phyloP scores from a whole-genome alignment of 176 grass and related monocot genomes.

The Olyra latifolia region DNA sequence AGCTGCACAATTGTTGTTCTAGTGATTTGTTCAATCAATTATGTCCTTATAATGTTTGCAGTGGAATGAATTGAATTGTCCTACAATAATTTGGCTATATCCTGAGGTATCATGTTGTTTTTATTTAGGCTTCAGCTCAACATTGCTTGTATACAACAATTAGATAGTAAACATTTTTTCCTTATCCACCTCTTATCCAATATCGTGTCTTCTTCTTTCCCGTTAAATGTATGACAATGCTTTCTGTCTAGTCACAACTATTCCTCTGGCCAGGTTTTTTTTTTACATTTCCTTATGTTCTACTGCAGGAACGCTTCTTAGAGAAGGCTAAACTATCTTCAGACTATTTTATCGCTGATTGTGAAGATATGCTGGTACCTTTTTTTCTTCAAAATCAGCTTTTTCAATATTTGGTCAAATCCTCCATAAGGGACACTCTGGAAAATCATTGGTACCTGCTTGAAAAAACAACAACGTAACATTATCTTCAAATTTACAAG shows the following conservation, averaged over 20 bases:
- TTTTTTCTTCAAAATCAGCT: not conserved
- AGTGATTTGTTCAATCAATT: constrained; percentile 10
- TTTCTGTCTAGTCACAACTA: constrained; percentile 25
- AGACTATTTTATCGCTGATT: constrained; percentile 95
- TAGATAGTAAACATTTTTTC: constrained; percentile 5
- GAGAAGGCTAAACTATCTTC: constrained; percentile 88
- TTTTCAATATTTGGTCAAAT: constrained; percentile 30
- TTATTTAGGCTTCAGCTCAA: constrained; percentile 17
- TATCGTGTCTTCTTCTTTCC: constrained; percentile 12
- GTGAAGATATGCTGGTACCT: constrained; percentile 81
- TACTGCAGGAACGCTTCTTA: constrained; percentile 82
- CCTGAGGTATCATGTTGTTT: constrained; percentile 20
- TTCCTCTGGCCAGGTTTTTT: constrained; percentile 13
- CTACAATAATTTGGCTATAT: constrained; percentile 18
- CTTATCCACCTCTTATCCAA: constrained; percentile 26
- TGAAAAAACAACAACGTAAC: not conserved
- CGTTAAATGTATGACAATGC: not conserved
- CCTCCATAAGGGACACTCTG: not conserved
- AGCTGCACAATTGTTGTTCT: constrained; percentile 10
- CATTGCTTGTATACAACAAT: constrained; percentile 25
- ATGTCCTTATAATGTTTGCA: constrained; percentile 5
- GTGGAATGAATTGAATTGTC: not conserved
- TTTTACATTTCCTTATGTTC: constrained; percentile 29
- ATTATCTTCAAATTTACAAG: constrained; percentile 14
- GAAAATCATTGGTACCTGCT: constrained; percentile 10